Conservation (phyloP, 208 protist genomes). For the Trypanosoma congolense region DNA sequence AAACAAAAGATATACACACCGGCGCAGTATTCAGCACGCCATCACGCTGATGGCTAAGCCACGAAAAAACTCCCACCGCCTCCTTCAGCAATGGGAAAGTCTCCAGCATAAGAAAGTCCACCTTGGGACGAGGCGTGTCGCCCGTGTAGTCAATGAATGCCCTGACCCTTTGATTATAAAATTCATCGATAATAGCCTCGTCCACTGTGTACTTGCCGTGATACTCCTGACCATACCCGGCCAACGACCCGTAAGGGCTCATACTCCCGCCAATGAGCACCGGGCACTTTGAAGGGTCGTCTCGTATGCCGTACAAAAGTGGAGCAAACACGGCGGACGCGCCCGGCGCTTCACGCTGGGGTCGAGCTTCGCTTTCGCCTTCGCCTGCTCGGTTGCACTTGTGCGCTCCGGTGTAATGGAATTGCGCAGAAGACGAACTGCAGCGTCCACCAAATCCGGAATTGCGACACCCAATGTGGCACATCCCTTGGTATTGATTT, state of each 20-base stretch:
- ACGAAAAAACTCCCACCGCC: conserved; percentile 10
- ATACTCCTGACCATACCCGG: conserved; percentile 14
- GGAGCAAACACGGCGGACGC: conserved; percentile 2
- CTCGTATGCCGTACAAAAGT: neutral
- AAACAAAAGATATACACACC: conserved; percentile 18
- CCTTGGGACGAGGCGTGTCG: conserved; percentile 9
- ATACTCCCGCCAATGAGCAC: conserved; percentile 19
- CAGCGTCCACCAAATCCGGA: conserved; percentile 9
- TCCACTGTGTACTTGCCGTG: conserved; percentile 12
- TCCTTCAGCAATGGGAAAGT: conserved; percentile 19
- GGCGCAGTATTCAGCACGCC: conserved; percentile 5
- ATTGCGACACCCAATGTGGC: conserved; percentile 1
- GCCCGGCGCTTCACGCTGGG: too few relatives aligned
- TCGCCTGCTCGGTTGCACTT: neutral
- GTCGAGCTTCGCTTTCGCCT: neutral
- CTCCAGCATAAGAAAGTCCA: conserved; percentile 19
- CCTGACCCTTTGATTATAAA: conserved; percentile 9
- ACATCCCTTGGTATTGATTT: conserved; percentile 19
- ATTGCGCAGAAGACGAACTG: conserved; percentile 3
- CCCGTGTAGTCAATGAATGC: conserved; percentile 7
- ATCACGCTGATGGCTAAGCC: conserved; percentile 7
- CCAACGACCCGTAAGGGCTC: conserved; percentile 11
- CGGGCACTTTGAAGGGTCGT: neutral
- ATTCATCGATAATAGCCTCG: conserved; percentile 8
- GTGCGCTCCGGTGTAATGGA: neutral